Conservation (phyloP, 2,329 filamentous ascomycete species). For the Diaporthe capsici region DNA sequence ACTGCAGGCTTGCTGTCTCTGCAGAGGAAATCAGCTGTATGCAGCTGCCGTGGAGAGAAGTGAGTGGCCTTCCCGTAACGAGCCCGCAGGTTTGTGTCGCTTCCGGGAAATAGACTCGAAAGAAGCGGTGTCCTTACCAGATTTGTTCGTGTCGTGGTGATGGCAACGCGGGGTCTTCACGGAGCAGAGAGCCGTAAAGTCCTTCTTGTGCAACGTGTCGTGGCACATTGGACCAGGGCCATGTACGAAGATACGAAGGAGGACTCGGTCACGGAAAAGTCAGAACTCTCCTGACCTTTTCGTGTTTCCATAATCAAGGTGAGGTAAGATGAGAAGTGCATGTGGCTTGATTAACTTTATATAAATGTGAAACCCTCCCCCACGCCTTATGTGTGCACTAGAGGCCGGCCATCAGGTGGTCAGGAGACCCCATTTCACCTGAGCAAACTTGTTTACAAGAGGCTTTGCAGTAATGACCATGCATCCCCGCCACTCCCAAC, state of each 20-base stretch:
- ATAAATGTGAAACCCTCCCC: slow-evolving; percentile 21
- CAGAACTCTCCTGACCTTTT: background rate
- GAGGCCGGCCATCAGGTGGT: background rate
- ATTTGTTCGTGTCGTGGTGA: background rate
- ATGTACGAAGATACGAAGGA: background rate
- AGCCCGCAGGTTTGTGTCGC: slow-evolving; percentile 30
- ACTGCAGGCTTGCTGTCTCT: background rate
- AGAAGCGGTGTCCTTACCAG: slow-evolving; percentile 13
- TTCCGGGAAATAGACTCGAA: background rate
- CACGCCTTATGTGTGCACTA: slow-evolving; percentile 17
- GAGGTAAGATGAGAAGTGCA: background rate
- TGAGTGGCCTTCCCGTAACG: slow-evolving; percentile 5
- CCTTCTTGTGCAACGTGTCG: background rate
- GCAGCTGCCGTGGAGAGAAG: background rate
- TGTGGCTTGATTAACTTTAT: slow-evolving; percentile 32
- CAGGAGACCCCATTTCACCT: background rate
- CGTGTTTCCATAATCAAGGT: background rate
- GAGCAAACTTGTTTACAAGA: background rate
- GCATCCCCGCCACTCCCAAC: background rate
- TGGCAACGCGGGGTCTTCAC: background rate
- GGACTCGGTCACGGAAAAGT: background rate
- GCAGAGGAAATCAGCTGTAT: background rate
- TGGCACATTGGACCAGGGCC: slow-evolving; percentile 1
- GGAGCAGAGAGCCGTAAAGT: background rate
- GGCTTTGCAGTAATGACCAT: background rate